Evolutionary conservation across 805 yeast species (phyloP).

Genomic region (Debaryomyces maramus): DNA sequence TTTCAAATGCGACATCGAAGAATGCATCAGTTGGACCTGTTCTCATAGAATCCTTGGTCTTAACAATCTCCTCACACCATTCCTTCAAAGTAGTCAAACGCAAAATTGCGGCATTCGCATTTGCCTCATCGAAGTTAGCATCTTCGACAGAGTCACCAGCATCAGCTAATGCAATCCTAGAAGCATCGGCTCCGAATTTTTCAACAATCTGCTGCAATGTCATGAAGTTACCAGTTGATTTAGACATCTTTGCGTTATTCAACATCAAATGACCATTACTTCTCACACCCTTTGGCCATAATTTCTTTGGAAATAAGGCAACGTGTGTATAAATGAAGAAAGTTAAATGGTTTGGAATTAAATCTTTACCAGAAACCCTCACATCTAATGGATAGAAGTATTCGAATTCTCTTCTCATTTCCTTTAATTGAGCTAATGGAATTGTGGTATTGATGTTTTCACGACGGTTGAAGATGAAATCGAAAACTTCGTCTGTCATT

Average conservation of each 20-base stretch:
- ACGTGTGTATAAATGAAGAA: constrained; percentile 92
- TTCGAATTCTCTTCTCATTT: constrained; percentile 89
- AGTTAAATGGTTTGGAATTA: constrained; percentile 95
- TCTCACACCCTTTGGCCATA: constrained; percentile 95
- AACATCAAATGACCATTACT: constrained; percentile 93
- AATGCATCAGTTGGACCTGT: constrained; percentile 53
- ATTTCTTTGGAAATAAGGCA: constrained; percentile 84
- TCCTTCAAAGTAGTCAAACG: constrained; percentile 90
- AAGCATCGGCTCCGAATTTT: constrained; percentile 96
- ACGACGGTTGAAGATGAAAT: constrained; percentile 77
- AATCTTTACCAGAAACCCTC: constrained; percentile 92
- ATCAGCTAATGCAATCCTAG: constrained; percentile 96
- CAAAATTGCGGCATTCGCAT: constrained; percentile 95
- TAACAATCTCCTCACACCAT: constrained; percentile 84
- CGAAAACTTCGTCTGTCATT: constrained; percentile 91
- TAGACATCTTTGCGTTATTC: constrained; percentile 97
- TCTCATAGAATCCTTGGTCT: constrained; percentile 49
- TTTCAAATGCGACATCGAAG: constrained; percentile 87
- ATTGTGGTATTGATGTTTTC: constrained; percentile 60
- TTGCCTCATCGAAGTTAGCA: constrained; percentile 95
- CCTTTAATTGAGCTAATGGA: constrained; percentile 63
- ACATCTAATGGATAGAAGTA: constrained; percentile 94
- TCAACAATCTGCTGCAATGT: constrained; percentile 80
- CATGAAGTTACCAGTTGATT: constrained; percentile 95
- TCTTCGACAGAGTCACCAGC: constrained; percentile 98